A percentile compares a stretch with the other conserved stretches of the same genome.
Conservation (phyloP, 2,329 filamentous ascomycete genomes). For the Aspergillus flavus region DNA sequence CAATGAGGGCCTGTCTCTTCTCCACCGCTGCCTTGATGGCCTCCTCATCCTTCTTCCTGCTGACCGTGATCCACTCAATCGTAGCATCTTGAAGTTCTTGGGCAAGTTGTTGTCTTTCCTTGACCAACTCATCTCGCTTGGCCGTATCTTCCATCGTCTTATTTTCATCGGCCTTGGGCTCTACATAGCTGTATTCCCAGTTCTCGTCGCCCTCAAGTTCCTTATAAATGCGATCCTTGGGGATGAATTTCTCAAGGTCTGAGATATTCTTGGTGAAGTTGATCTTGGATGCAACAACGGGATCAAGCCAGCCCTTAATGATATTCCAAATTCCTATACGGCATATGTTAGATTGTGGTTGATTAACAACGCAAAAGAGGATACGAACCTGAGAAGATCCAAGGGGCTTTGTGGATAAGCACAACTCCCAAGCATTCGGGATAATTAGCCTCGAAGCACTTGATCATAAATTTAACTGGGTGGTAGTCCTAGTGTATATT, state of each 20-base stretch:
- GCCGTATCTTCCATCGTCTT: conserved; percentile 68
- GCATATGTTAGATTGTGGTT: background rate
- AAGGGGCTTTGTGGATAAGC: conserved; percentile 92
- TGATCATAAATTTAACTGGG: conserved; percentile 98
- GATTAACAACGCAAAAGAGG: background rate
- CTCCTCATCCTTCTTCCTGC: conserved; percentile 47
- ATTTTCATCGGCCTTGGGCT: conserved; percentile 77
- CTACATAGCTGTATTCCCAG: conserved; percentile 80
- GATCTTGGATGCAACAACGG: conserved; percentile 91
- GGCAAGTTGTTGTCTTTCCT: conserved; percentile 66
- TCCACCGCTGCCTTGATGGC: conserved; percentile 55
- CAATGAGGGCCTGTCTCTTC: conserved; percentile 64
- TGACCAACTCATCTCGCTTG: conserved; percentile 65
- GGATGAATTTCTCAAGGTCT: conserved; percentile 78
- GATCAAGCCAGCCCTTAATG: conserved; percentile 94
- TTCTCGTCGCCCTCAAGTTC: conserved; percentile 86
- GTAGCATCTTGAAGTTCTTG: conserved; percentile 75
- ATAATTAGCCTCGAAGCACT: conserved; percentile 98
- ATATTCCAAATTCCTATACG: conserved; percentile 85
- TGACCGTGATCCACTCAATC: conserved; percentile 69
- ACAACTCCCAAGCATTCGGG: conserved; percentile 89
- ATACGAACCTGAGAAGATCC: conserved; percentile 83
- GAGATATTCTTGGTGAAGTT: conserved; percentile 83
- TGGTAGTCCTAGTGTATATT: conserved; percentile 70
- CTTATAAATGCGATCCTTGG: conserved; percentile 69